phyloP scores from a whole-genome alignment of 1,139 yeast genomes.

The Diutina pseudorugosa region DNA sequence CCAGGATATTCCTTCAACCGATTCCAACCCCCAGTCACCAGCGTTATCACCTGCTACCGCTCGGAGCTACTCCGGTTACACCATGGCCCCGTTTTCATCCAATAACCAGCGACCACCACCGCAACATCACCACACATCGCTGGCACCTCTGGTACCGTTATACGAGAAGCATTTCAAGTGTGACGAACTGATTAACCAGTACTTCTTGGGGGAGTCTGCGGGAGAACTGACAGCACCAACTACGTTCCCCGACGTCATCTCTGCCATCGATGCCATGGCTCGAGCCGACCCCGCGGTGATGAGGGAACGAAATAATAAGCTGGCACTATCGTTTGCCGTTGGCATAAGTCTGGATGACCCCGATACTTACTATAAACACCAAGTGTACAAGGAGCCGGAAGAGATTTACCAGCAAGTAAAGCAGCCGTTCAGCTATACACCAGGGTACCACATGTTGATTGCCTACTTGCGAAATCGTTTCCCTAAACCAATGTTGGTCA shows the following conservation, averaged over 20 bases:
- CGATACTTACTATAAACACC: slow-evolving; percentile 9
- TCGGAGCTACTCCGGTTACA: neutral
- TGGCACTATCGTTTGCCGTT: slow-evolving; percentile 42
- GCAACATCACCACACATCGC: neutral
- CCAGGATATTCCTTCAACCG: slow-evolving; percentile 28
- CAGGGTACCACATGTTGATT: slow-evolving; percentile 77
- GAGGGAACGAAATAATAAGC: slow-evolving; percentile 26
- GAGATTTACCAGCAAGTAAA: slow-evolving; percentile 68
- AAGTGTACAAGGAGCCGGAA: slow-evolving; percentile 50
- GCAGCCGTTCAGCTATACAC: slow-evolving; percentile 77
- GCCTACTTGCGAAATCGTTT: slow-evolving; percentile 65
- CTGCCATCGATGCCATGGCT: slow-evolving; percentile 33
- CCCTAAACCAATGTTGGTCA: slow-evolving; percentile 54
- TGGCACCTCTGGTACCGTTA: neutral
- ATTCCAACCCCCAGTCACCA: slow-evolving; percentile 3
- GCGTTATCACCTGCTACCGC: neutral
- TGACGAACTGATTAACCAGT: slow-evolving; percentile 3
- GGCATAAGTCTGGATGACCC: slow-evolving; percentile 33
- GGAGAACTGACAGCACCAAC: slow-evolving; percentile 7
- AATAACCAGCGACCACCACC: neutral
- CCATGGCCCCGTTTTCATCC: neutral
- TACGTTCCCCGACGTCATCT: slow-evolving; percentile 44
- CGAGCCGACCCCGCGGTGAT: slow-evolving; percentile 28
- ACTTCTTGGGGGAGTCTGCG: neutral
- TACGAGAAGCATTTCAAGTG: slow-evolving; percentile 3